Conservation (phyloP, 306 rosid genomes). For the Biancaea sappan region DNA sequence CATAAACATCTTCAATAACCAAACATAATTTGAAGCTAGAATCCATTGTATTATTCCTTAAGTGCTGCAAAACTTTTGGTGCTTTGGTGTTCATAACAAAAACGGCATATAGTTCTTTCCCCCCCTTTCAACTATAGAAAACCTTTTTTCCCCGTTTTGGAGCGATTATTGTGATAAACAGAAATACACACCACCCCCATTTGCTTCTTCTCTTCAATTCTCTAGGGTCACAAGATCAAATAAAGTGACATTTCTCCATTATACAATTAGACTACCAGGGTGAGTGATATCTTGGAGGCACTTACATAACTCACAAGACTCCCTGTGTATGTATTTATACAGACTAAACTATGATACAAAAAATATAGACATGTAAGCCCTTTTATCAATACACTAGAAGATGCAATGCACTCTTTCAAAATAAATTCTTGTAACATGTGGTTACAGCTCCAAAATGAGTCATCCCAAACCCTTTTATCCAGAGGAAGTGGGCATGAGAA, state of each 20-base stretch:
- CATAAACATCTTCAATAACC: neutral
- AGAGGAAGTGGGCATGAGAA: neutral
- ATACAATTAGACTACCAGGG: neutral
- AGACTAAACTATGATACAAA: neutral
- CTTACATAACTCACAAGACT: neutral
- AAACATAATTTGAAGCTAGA: constrained; percentile 14
- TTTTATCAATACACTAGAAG: neutral
- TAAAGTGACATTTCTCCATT: neutral
- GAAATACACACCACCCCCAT: neutral
- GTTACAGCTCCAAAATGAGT: neutral
- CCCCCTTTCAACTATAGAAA: too few species aligned
- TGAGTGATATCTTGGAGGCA: neutral
- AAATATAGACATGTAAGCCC: neutral
- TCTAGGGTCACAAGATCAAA: neutral
- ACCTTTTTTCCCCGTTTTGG: neutral
- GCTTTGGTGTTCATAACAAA: neutral
- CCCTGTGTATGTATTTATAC: neutral
- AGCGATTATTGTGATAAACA: neutral
- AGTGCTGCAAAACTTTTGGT: neutral
- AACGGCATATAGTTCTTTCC: too few species aligned
- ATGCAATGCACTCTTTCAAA: too few species aligned
- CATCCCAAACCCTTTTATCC: neutral
- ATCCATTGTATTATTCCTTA: neutral
- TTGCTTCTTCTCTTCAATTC: too few species aligned
- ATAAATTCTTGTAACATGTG: too few species aligned